Conservation (phyloP, 805 yeast species). For the Candida mattraensis region DNA sequence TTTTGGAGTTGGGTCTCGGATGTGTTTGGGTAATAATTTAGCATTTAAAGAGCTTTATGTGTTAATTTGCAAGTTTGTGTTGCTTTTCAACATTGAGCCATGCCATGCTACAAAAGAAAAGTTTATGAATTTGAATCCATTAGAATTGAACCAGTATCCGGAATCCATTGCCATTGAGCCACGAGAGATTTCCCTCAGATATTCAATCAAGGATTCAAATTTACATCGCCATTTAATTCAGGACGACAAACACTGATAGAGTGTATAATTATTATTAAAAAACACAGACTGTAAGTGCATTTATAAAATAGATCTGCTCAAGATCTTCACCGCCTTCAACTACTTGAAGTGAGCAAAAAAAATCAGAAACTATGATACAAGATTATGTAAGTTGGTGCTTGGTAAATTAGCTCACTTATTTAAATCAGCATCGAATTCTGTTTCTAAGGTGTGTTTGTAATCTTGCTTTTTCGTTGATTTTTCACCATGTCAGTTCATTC, state of each 20-base stretch:
- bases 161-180: constrained; percentile 67
- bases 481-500: constrained; percentile 9
- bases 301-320: no score
- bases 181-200: constrained; percentile 36
- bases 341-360: no score
- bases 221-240: no score
- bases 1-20: constrained; percentile 71
- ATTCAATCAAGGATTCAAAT: constrained; percentile 31
- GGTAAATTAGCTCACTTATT: not conserved
- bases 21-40: constrained; percentile 68
- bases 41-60: constrained; percentile 68
- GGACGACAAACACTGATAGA: not conserved
- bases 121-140: constrained; percentile 50
- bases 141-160: constrained; percentile 50
- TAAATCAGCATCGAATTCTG: not conserved
- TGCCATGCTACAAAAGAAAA: constrained; percentile 7
- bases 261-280: constrained; percentile 3
- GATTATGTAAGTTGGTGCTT: no score
- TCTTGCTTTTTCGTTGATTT: no score
- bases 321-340: no score
- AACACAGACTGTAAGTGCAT: no score
- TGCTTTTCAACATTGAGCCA: constrained; percentile 46
- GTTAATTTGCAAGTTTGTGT: constrained; percentile 50
- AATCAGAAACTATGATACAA: no score
- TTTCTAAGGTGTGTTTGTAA: no score